These are phyloP conservation scores for Annona squamosa DNA, from an alignment of 164 flowering plant genomes.

Conservation along the genomic window DNA sequence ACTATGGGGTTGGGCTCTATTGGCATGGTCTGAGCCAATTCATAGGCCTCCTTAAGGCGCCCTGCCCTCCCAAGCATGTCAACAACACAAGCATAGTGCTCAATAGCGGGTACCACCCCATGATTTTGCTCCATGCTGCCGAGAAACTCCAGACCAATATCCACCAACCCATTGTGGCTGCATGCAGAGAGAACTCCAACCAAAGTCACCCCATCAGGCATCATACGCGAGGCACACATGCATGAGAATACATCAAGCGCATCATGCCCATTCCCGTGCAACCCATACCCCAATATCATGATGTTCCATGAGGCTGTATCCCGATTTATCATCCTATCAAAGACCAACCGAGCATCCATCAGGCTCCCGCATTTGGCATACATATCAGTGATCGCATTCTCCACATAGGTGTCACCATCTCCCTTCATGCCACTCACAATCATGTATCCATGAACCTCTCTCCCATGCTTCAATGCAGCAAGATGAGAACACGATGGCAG, in stretches of 20 bases:
- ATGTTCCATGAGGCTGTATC: conserved; percentile 81
- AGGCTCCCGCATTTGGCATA: conserved; percentile 71
- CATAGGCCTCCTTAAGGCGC: conserved; percentile 40
- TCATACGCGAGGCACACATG: conserved; percentile 14
- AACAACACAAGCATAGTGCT: conserved; percentile 58
- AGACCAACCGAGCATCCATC: conserved; percentile 44
- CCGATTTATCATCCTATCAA: conserved; percentile 33
- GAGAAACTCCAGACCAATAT: conserved; percentile 31
- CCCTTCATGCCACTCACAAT: conserved; percentile 40
- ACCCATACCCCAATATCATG: conserved; percentile 65
- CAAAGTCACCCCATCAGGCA: conserved; percentile 27
- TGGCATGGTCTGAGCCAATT: conserved; percentile 36
- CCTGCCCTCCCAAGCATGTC: conserved; percentile 77
- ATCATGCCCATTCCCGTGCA: conserved; percentile 48
- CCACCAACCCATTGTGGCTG: conserved; percentile 53
- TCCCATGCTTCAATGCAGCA: conserved; percentile 62
- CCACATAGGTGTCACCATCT: conserved; percentile 22
- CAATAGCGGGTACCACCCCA: conserved; percentile 45
- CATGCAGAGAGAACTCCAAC: conserved; percentile 58
- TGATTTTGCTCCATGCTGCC: conserved; percentile 19
- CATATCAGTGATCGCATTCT: conserved; percentile 69
- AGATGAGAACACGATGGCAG: conserved; percentile 59
- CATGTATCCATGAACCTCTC: conserved; percentile 58
- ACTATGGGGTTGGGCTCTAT: conserved; percentile 42
- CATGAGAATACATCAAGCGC: conserved; percentile 42